Evolutionary conservation across 768 basidiomycete genomes (phyloP).

Genomic region (Termitomyces heimii): DNA sequence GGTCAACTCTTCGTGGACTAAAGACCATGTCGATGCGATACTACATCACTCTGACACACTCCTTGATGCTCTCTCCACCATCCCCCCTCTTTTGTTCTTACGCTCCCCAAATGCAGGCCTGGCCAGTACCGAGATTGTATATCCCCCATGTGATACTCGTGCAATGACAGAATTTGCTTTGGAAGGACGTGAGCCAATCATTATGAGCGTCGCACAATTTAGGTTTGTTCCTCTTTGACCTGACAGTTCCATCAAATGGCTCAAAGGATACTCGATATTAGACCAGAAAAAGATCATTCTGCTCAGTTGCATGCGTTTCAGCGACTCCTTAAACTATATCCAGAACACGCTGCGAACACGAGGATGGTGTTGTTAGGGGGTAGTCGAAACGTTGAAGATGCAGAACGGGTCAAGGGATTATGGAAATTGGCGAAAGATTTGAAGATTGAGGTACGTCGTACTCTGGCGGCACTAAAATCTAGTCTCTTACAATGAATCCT

Average conservation of each 20-base stretch:
- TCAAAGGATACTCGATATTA: constrained; percentile 18
- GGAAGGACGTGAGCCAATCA: constrained; percentile 48
- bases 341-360: constrained; percentile 41
- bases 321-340: constrained; percentile 48
- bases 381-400: constrained; percentile 73
- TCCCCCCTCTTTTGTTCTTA: constrained; percentile 36
- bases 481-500: background rate
- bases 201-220: constrained; percentile 92
- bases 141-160: constrained; percentile 88
- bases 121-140: constrained; percentile 50
- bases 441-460: constrained; percentile 50
- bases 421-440: constrained; percentile 54
- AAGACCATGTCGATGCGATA: constrained; percentile 74
- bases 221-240: constrained; percentile 40
- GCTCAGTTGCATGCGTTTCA: constrained; percentile 72
- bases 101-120: constrained; percentile 19
- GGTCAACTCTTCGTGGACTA: constrained; percentile 97
- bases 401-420: constrained; percentile 59
- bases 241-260: background rate
- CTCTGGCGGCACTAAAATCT: too few relatives aligned
- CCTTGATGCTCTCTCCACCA: constrained; percentile 41
- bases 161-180: constrained; percentile 58
- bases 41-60: constrained; percentile 48
- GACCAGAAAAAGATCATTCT: constrained; percentile 92
- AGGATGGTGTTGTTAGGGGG: constrained; percentile 77